Evolutionary conservation across 2,329 filamentous ascomycete species (phyloP).

Genomic region (Ophiostoma tasmaniense): DNA sequence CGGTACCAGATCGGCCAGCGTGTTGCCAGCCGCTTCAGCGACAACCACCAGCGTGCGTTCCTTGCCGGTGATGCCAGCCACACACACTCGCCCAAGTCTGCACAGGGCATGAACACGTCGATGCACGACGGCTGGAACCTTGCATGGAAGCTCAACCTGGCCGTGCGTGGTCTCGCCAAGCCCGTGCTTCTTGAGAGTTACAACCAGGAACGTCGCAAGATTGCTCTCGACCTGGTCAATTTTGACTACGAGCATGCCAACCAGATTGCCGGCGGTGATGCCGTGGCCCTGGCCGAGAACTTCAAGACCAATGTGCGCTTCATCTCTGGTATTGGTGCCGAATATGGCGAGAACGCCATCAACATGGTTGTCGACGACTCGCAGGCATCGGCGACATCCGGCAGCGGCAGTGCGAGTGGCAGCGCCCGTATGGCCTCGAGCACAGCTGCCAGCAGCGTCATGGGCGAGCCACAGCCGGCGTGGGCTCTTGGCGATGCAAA

Average conservation of each 20-base stretch:
- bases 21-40: constrained; percentile 60
- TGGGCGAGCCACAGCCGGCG: constrained; percentile 19
- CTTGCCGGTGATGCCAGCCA: constrained; percentile 58
- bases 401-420: not conserved
- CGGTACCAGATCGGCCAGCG: constrained; percentile 64
- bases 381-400: not conserved
- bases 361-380: constrained; percentile 32
- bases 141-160: constrained; percentile 51
- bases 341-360: constrained; percentile 44
- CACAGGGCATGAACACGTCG: constrained; percentile 53
- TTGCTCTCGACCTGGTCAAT: constrained; percentile 50
- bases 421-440: not conserved
- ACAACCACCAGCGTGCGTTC: constrained; percentile 51
- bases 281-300: constrained; percentile 51
- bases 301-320: constrained; percentile 59
- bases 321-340: constrained; percentile 58
- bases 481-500: constrained; percentile 35
- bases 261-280: constrained; percentile 48
- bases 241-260: constrained; percentile 41
- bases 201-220: constrained; percentile 53
- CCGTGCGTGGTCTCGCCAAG: constrained; percentile 48
- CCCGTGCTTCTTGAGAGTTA: constrained; percentile 51
- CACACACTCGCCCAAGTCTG: constrained; percentile 58
- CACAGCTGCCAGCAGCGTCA: not conserved
- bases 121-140: constrained; percentile 57